Base-by-base conservation (phyloP, 2,329 filamentous ascomycete genomes). In the Pseudocercospora crystallina region DNA sequence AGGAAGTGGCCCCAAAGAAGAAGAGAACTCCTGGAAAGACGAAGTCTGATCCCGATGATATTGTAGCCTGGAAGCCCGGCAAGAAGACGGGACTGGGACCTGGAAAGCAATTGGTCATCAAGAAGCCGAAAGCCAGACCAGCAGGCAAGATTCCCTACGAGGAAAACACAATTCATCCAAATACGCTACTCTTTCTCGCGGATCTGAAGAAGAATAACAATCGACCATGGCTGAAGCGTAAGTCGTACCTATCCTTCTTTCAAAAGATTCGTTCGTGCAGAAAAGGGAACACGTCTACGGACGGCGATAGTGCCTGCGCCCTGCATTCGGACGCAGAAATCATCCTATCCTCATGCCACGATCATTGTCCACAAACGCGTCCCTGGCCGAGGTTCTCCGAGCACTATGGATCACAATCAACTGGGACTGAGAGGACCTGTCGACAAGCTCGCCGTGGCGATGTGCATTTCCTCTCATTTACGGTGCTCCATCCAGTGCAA, bases 151-250 rank as follows among this genome's bases (percentile, higher is more conserved):
- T 74, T 20, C 77, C 78, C 2, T 86, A 85, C 65, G 66, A 69
- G 37, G 77, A 83, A 56, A 70, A 77, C 34, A 80, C 73, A 8
- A 76, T 85, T 47, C 83, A 85, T 66, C 81, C 81, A 12, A 84
- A 86, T 63, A 85, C 83, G 1, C 69, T 83, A 65, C 69, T 81
- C 5, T 86, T 86, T 60, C 68, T 85, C 51, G 65, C 73, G 52
- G 82, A 85, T 49, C 66, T 86, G 51, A 76, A 76, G 37, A 68
- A 73, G 42, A 82, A 85, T 61, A 86, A 86, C 61, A 78, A 84
- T 49, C 74, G 82, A 36, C 72, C 80, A 64, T 85, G 83, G 82
- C 62, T 85, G 52, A 86, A 85, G 71, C 73, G 81, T 84, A 72
- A 65, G 72, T 64, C 13, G 14, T 12, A 10, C 9, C 36, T 10